Percentiles rank a stretch among this genome's conserved stretches.
Conservation (phyloP, 371 early-diverging fungal species). For the Mucor ambiguus region DNA sequence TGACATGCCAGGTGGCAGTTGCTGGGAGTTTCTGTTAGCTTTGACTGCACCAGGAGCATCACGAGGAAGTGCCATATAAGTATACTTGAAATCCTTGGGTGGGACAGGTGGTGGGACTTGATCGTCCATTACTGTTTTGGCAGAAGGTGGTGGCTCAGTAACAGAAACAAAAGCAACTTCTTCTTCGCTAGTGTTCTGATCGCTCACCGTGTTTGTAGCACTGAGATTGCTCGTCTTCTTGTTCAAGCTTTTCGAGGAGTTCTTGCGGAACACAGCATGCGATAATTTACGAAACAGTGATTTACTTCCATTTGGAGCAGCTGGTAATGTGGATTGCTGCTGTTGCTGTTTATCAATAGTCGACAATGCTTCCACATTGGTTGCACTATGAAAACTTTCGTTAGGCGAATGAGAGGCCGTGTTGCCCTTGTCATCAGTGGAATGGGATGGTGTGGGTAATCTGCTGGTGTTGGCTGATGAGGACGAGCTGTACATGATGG, state of each 20-base stretch:
- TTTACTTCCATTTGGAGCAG: slow-evolving; percentile 14
- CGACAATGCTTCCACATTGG: neutral
- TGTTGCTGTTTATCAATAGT: neutral
- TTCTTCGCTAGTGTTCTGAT: slow-evolving; percentile 8
- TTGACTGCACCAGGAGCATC: neutral
- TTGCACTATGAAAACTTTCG: slow-evolving; percentile 7
- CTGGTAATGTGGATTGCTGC: neutral
- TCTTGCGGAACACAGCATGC: slow-evolving; percentile 26
- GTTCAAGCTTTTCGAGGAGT: slow-evolving; percentile 18
- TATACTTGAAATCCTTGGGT: slow-evolving; percentile 21
- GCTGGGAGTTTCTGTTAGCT: slow-evolving; percentile 6
- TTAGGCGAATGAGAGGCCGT: slow-evolving; percentile 2
- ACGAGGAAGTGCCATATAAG: neutral
- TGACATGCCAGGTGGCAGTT: slow-evolving; percentile 29
- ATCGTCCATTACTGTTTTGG: neutral
- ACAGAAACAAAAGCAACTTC: neutral
- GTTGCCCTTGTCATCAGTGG: slow-evolving; percentile 14
- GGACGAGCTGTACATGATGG: neutral
- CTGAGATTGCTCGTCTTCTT: slow-evolving; percentile 22
- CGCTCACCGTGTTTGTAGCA: neutral
- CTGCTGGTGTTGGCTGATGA: neutral
- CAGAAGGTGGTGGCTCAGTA: neutral
- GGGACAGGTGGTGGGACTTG: slow-evolving; percentile 28
- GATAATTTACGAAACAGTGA: slow-evolving; percentile 33
- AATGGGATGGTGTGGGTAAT: slow-evolving; percentile 17